Percentiles rank a stretch among this genome's conserved stretches.
Conservation (phyloP, 768 basidiomycete species). For the Dictyophora rubrovolvata region DNA sequence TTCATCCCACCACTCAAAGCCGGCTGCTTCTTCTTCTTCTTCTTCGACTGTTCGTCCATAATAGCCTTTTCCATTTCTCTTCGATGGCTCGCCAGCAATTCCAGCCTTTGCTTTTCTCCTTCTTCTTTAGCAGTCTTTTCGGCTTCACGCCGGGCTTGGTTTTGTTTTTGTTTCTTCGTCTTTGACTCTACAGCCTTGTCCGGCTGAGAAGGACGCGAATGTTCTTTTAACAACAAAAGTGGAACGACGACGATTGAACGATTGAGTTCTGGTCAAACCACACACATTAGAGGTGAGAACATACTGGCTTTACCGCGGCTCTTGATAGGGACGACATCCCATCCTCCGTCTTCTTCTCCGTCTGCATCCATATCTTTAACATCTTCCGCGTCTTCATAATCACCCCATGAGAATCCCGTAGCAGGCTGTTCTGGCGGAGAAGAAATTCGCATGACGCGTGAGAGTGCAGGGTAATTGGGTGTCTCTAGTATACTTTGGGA, state of each 20-base stretch:
- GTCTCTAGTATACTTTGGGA: constrained; percentile 50
- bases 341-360: constrained; percentile 64
- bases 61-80: constrained; percentile 45
- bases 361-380: constrained; percentile 47
- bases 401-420: constrained; percentile 61
- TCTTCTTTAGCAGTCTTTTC: constrained; percentile 48
- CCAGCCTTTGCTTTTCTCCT: constrained; percentile 40
- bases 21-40: neutral
- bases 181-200: constrained; percentile 33
- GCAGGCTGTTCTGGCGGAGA: constrained; percentile 47
- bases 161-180: constrained; percentile 65
- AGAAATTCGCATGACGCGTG: constrained; percentile 64
- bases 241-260: neutral
- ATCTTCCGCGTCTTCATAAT: constrained; percentile 52
- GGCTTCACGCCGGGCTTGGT: constrained; percentile 47
- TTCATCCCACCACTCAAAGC: constrained; percentile 16
- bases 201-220: constrained; percentile 11
- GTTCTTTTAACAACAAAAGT: too few relatives aligned
- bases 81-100: constrained; percentile 46
- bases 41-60: constrained; percentile 28
- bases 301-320: constrained; percentile 32
- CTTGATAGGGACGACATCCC: constrained; percentile 57
- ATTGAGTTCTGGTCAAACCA: constrained; percentile 25
- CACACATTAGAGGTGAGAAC: constrained; percentile 9
- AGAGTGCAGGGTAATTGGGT: constrained; percentile 40